phyloP scores from a whole-genome alignment of 805 yeast species.

The Sugiyamaella floridensis region DNA sequence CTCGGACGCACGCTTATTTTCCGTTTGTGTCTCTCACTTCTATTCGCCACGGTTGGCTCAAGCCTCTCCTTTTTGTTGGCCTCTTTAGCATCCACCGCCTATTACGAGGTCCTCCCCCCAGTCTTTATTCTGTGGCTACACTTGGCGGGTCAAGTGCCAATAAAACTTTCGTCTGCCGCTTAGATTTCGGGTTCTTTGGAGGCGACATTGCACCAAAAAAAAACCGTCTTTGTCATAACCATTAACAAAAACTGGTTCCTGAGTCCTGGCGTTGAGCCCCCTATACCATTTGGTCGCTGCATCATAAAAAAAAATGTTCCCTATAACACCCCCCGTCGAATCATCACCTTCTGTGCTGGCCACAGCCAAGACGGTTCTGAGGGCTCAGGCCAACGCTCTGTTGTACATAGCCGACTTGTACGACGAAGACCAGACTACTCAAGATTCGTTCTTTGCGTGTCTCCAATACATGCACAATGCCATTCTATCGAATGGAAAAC shows the following conservation, averaged over 20 bases:
- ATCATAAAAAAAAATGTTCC: neutral
- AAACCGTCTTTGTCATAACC: too few relatives aligned
- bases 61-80: too few relatives aligned
- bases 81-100: too few relatives aligned
- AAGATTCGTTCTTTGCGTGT: slow-evolving; percentile 25
- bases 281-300: too few relatives aligned
- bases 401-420: slow-evolving; percentile 26
- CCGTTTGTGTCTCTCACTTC: too few relatives aligned
- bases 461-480: slow-evolving; percentile 34
- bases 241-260: too few relatives aligned
- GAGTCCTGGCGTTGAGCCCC: too few relatives aligned
- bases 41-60: too few relatives aligned
- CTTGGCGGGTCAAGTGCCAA: neutral
- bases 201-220: neutral
- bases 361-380: slow-evolving; percentile 30
- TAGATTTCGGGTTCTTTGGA: neutral
- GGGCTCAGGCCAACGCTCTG: slow-evolving; percentile 34
- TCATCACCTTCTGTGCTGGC: slow-evolving; percentile 43
- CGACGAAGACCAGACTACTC: slow-evolving; percentile 20
- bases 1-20: neutral
- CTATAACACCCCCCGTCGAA: slow-evolving; percentile 43
- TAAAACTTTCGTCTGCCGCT: neutral
- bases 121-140: neutral
- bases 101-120: too few relatives aligned
- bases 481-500: slow-evolving; percentile 51